Percentiles rank a stretch among this genome's conserved stretches.
phyloP scores from a whole-genome alignment of 129 eudicot species.

The Pseudognaphalium luteoalbum region DNA sequence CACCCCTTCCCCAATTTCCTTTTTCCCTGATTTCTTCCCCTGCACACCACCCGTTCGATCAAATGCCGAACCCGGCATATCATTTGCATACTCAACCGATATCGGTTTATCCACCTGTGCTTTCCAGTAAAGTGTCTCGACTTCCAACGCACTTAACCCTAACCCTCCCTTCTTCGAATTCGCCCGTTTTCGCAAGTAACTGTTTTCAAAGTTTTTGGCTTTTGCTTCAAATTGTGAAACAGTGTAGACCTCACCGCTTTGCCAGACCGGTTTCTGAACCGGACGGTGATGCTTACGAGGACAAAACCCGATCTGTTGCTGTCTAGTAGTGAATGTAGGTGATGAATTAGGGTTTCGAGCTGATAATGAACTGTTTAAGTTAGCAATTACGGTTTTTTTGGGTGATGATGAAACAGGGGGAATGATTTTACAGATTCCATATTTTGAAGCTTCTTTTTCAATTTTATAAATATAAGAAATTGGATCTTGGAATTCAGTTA shows the following conservation, averaged over 20 bases:
- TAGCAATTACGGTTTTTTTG: constrained; percentile 45
- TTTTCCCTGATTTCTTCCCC: constrained; percentile 31
- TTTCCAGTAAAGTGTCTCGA: constrained; percentile 80
- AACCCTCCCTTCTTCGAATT: constrained; percentile 43
- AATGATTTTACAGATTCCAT: constrained; percentile 86
- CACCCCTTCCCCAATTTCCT: constrained; percentile 30
- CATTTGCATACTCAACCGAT: constrained; percentile 87
- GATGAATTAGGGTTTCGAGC: constrained; percentile 50
- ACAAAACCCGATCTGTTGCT: constrained; percentile 87
- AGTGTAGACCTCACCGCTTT: constrained; percentile 79
- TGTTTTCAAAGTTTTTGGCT: constrained; percentile 60
- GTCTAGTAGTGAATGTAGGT: constrained; percentile 81
- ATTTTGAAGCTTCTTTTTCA: constrained; percentile 76
- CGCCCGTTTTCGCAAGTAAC: constrained; percentile 44
- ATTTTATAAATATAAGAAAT: constrained; percentile 81
- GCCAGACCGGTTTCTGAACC: constrained; percentile 85
- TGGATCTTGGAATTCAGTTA: constrained; percentile 90
- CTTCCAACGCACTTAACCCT: constrained; percentile 46
- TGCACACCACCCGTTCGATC: constrained; percentile 30
- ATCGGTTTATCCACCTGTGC: constrained; percentile 80
- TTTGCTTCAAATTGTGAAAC: constrained; percentile 58
- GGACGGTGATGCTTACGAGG: constrained; percentile 73
- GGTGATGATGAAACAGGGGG: constrained; percentile 62
- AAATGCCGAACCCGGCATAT: constrained; percentile 96
- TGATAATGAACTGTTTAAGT: constrained; percentile 53